These are phyloP conservation scores for Curvularia spicifera DNA, from an alignment of 2,329 filamentous ascomycete genomes.

Conservation along the genomic window DNA sequence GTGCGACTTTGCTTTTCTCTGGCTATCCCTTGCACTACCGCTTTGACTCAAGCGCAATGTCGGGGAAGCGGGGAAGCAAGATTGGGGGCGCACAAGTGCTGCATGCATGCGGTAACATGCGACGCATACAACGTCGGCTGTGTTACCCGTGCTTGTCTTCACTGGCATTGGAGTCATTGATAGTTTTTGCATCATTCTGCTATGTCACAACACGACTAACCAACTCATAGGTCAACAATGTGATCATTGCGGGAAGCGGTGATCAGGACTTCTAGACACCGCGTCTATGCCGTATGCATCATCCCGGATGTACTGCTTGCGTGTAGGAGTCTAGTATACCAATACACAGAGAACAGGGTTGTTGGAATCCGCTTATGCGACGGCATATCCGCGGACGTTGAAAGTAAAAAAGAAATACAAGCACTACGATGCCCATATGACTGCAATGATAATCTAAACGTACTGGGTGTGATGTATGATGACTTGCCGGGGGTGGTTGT, in stretches of 20 bases:
- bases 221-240: slow-evolving; percentile 73
- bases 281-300: slow-evolving; percentile 4
- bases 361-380: slow-evolving; percentile 4
- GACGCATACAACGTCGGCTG: slow-evolving; percentile 20
- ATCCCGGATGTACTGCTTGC: slow-evolving; percentile 4
- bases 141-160: slow-evolving; percentile 18
- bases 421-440: slow-evolving; percentile 9
- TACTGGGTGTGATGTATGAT: neutral
- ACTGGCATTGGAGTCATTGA: neutral
- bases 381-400: slow-evolving; percentile 7
- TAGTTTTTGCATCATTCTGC: slow-evolving; percentile 9
- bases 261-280: slow-evolving; percentile 76
- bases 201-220: slow-evolving; percentile 19
- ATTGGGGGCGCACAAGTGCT: slow-evolving; percentile 14
- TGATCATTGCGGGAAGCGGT: slow-evolving; percentile 83
- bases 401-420: slow-evolving; percentile 17
- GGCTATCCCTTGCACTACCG: slow-evolving; percentile 20
- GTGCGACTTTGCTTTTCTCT: slow-evolving; percentile 16
- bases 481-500: too few species aligned
- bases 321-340: neutral
- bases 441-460: neutral
- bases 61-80: slow-evolving; percentile 32
- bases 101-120: slow-evolving; percentile 31
- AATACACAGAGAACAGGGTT: slow-evolving; percentile 1
- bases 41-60: slow-evolving; percentile 12